Percentiles rank a stretch among this genome's conserved stretches.
Conservation (phyloP, 108 stramenopile genomes). For the Skeletonema potamos region DNA sequence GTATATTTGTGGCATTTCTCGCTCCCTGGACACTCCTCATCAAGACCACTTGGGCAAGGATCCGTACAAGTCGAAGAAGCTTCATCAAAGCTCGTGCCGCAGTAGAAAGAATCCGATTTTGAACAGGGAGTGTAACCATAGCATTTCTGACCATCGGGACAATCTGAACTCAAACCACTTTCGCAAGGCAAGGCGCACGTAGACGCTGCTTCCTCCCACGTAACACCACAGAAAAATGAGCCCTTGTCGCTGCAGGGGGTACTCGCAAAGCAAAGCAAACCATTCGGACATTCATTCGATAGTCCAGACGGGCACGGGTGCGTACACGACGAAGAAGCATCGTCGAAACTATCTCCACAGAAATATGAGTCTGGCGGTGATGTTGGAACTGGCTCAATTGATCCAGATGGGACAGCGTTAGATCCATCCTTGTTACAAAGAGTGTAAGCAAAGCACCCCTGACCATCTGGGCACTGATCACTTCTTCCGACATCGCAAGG, state of each 20-base stretch:
- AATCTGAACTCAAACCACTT: conserved; percentile 53
- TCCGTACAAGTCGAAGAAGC: conserved; percentile 27
- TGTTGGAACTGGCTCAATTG: background rate
- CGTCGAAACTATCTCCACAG: conserved; percentile 16
- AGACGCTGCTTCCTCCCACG: conserved; percentile 78
- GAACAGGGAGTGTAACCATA: conserved; percentile 79
- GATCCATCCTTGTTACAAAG: conserved; percentile 48
- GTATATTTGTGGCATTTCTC: conserved; percentile 43
- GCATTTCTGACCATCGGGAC: conserved; percentile 72
- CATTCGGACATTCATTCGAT: conserved; percentile 27
- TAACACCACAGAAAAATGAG: conserved; percentile 70
- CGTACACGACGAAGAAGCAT: conserved; percentile 12
- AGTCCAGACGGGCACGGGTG: conserved; percentile 18
- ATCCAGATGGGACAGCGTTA: background rate
- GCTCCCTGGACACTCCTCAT: conserved; percentile 23
- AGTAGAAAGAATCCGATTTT: conserved; percentile 33
- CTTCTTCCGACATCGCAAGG: conserved; percentile 62
- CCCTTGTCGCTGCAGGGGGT: conserved; percentile 30
- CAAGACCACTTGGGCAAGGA: conserved; percentile 33
- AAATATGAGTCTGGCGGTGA: background rate
- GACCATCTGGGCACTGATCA: conserved; percentile 55
- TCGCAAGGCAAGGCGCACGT: conserved; percentile 70
- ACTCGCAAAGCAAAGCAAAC: conserved; percentile 33
- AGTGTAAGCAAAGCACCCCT: conserved; percentile 68
- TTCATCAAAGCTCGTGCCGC: conserved; percentile 41